phyloP scores from a whole-genome alignment of 805 yeast species.

The Priceomyces fermenticarens region DNA sequence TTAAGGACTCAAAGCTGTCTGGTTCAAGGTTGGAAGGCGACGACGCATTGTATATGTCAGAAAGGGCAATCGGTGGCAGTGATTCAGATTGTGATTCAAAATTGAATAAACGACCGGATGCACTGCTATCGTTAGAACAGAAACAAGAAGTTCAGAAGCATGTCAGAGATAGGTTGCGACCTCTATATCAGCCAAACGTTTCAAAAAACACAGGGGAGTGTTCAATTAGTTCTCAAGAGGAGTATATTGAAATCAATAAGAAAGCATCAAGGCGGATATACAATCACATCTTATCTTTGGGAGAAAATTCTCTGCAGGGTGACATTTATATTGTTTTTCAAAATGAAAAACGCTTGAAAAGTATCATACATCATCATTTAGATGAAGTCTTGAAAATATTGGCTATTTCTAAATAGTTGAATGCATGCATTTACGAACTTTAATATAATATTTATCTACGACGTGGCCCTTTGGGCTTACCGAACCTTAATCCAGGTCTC shows the following conservation, averaged over 20 bases:
- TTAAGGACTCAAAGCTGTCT: background rate
- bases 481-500: conserved; percentile 30
- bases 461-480: conserved; percentile 73
- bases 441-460: conserved; percentile 23
- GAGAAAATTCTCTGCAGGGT: conserved; percentile 6
- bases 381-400: conserved; percentile 15
- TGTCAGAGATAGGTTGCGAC: conserved; percentile 52
- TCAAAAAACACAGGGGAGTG: conserved; percentile 20
- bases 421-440: background rate
- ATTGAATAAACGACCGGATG: background rate
- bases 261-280: conserved; percentile 61
- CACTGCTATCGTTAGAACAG: conserved; percentile 35
- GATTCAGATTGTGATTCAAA: background rate
- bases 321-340: conserved; percentile 7
- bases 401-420: background rate
- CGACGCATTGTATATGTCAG: background rate
- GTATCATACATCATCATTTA: conserved; percentile 23
- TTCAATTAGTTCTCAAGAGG: conserved; percentile 26
- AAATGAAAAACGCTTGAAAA: conserved; percentile 13
- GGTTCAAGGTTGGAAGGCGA: background rate
- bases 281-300: conserved; percentile 21
- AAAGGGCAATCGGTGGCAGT: conserved; percentile 1
- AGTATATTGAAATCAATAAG: conserved; percentile 61
- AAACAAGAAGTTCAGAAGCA: conserved; percentile 56
- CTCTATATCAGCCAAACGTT: conserved; percentile 35